Percentiles rank a stretch among this genome's conserved stretches.
phyloP scores from a whole-genome alignment of 306 rosid genomes.

The Prinsepia uniflora region DNA sequence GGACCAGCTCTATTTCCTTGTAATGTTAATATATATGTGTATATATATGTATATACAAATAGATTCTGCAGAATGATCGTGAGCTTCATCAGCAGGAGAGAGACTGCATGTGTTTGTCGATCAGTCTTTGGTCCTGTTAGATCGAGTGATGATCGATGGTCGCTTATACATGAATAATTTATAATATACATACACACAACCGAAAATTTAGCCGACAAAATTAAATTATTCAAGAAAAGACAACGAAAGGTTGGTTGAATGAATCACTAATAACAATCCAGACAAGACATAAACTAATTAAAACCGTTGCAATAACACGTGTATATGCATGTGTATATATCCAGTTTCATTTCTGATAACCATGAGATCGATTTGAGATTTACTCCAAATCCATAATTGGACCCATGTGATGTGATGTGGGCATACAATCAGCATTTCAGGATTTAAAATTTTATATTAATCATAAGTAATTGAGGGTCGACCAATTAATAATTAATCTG shows the following conservation, averaged over 20 bases:
- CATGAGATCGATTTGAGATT: conserved; percentile 2
- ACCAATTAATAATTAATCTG: too few species aligned
- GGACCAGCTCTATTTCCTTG: too few species aligned
- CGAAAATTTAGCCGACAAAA: background rate
- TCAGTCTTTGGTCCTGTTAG: background rate
- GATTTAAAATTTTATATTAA: background rate
- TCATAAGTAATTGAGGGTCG: background rate
- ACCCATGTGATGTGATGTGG: background rate
- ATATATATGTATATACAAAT: too few species aligned
- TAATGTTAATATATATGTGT: too few species aligned
- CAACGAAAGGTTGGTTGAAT: background rate
- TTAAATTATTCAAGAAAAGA: background rate
- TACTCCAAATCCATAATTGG: background rate
- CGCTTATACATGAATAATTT: background rate
- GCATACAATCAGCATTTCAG: conserved; percentile 2
- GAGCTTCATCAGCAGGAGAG: too few species aligned
- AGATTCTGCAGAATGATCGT: too few species aligned
- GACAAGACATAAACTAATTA: background rate
- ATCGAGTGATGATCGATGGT: background rate
- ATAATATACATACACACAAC: background rate
- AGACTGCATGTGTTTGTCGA: too few species aligned
- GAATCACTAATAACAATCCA: background rate
- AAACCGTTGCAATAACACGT: background rate
- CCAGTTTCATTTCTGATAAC: background rate
- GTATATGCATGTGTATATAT: background rate